A percentile compares a stretch with the other conserved stretches of the same genome.
Conservation (phyloP, 257 asterid genomes). For the Solanum pinnatisectum region DNA sequence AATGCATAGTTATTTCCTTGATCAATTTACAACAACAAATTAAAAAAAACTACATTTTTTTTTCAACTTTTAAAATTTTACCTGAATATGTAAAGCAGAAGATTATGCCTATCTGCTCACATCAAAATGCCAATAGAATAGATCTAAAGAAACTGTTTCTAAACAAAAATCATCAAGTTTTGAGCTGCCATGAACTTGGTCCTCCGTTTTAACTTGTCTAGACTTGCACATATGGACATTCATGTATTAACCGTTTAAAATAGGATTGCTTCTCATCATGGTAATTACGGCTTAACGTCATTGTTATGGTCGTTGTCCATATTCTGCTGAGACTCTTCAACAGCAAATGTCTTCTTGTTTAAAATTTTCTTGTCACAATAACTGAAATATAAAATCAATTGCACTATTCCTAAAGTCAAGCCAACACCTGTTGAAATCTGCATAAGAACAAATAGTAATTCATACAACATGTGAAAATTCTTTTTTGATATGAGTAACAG, state of each 20-base stretch:
- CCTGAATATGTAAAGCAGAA: background rate
- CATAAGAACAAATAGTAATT: background rate
- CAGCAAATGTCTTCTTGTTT: background rate
- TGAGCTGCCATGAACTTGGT: background rate
- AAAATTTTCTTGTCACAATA: conserved; percentile 44
- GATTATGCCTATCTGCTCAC: background rate
- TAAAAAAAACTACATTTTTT: too few species aligned
- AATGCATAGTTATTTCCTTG: background rate
- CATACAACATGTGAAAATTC: background rate
- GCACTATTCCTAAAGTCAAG: conserved; percentile 55
- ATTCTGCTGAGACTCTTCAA: background rate
- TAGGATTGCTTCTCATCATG: background rate
- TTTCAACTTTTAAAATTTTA: too few species aligned
- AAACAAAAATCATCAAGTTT: background rate
- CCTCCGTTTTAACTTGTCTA: background rate
- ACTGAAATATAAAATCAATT: conserved; percentile 52
- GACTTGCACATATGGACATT: background rate
- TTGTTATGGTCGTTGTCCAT: background rate
- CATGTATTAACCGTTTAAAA: too few species aligned
- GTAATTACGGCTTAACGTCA: background rate
- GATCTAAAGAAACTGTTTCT: background rate
- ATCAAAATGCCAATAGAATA: too few species aligned
- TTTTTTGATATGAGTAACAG: too few species aligned
- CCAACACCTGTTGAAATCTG: conserved; percentile 78
- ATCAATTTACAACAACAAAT: background rate